Base-by-base conservation (phyloP, 2,329 filamentous ascomycete species). In the Hypoxylon sp. region DNA sequence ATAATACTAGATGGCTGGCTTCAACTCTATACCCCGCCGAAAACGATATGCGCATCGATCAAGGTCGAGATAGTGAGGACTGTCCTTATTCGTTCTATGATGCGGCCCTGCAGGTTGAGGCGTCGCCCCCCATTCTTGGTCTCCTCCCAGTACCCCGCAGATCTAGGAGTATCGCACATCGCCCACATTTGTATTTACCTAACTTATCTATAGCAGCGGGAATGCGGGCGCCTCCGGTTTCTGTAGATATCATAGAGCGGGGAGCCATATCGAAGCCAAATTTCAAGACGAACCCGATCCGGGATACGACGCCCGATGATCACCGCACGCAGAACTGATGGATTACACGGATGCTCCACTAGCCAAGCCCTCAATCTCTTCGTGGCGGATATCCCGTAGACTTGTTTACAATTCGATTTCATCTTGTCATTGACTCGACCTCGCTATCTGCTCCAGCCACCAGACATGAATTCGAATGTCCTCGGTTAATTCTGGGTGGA, bases 401-500 rank as follows among this genome's bases (percentile, higher is more conserved):
- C n/a, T n/a, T n/a, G n/a, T n/a, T n/a, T n/a, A n/a, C n/a, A n/a
- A n/a, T n/a, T n/a, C n/a, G n/a, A n/a, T n/a, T 25, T 41, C 5
- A 25, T 31, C 27, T 40, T 8, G 42, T 34, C 31, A 43, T 17
- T 20, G 75, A 67, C 38, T 79, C 64, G 21, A 91, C 88, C 31
- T 35, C 31, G 15, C 21, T 51, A 59, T 32, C 71, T 93, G 83
- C 62, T 80, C 75, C 67, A 99, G 67, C 94, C 94, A 99, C 94
- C 94, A 97, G 3, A 83, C 79, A 71, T 99, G 94, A 66, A 97
- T 95, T 47, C 94, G 82, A 48, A 86, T 77, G 73, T 99, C 94
- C 5, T 85, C 82, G 0, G 93, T 97, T 70, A 99, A 71, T 71
- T 99, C 94, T 0, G 94, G 94, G 65, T 97, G 94, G 68, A 97